Base-by-base conservation (phyloP, 257 asterid species). In the Sherardia arvensis region DNA sequence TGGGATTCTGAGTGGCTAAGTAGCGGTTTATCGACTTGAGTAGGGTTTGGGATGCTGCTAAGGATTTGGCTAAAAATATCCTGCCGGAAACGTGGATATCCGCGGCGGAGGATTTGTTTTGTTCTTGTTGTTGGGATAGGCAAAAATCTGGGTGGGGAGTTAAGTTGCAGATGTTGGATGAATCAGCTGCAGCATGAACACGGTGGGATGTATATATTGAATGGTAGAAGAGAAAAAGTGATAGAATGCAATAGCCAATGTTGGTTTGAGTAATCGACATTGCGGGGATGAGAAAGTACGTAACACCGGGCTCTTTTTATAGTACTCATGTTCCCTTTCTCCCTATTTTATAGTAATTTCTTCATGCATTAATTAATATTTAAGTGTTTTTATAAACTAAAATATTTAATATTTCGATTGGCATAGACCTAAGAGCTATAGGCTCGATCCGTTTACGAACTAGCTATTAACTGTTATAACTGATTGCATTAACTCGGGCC, bases 131-230 rank as follows among this genome's bases (percentile, higher is more conserved):
- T 9, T 34, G 30, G 2, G 66, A 43, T 54, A 40, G 65, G 66
- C 76, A 77, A 10, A 74, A 77, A 17, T 7, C 30, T 8, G 77
- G 72, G 33, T 57, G 26, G 2, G 74, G 71, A 38, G 82, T 77
- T 7, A 12, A 20, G 73, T 66, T 48, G 34, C 79, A 77, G 73
- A 66, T 10, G 62, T 61, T 23, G 71, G 47, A 70, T 9, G 65
- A 38, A 55, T 15, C 17, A 3, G 40, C 49, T 11, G 59, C 72
- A 6, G 55, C 26, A 47, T 59, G n/a, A 23, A 32, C 60, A 5
- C 17, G n/a, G 6, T 49, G 26, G 7, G 32, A 59, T 7, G 26
- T n/a, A n/a, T n/a, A 4, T 14, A 28, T 20, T 15, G 38, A 48
- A 47, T 45, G 45, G 20, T 30, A 1, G 53, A 30, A 14, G 7